Conservation (phyloP, 2,329 filamentous ascomycete species). For the Cladosporium cucumerinum region DNA sequence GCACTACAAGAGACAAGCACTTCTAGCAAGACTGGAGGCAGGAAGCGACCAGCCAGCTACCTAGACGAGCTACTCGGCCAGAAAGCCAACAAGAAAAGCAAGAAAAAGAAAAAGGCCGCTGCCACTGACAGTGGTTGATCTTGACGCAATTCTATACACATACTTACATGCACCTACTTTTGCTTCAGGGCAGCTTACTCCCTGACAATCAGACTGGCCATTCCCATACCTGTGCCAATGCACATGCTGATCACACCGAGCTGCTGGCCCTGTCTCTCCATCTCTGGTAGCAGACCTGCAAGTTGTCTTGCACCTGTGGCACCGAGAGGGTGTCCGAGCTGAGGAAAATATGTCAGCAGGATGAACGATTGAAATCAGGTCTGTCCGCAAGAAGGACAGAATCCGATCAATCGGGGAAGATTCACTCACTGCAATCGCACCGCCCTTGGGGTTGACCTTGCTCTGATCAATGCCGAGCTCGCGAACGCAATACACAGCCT, state of each 20-base stretch:
- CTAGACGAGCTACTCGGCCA: conserved; percentile 53
- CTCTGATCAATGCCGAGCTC: conserved; percentile 65
- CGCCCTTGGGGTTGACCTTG: conserved; percentile 85
- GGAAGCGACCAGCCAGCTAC: conserved; percentile 47
- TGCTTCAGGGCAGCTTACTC: conserved; percentile 34
- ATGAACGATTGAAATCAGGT: not conserved
- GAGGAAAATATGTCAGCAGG: not conserved
- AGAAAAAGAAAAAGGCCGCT: conserved; percentile 28
- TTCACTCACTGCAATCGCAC: conserved; percentile 67
- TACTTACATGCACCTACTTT: not conserved
- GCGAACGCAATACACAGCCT: conserved; percentile 67
- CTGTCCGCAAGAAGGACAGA: not conserved
- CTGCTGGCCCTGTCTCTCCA: conserved; percentile 65
- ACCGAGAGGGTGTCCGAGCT: conserved; percentile 74
- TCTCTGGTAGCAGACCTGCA: conserved; percentile 67
- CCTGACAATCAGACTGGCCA: conserved; percentile 51
- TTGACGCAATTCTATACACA: conserved; percentile 18
- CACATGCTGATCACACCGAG: conserved; percentile 91
- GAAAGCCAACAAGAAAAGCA: conserved; percentile 51
- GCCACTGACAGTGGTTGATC: conserved; percentile 18
- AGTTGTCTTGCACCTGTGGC: conserved; percentile 82
- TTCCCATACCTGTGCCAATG: conserved; percentile 52
- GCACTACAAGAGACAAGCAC: not conserved
- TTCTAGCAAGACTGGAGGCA: conserved; percentile 13
- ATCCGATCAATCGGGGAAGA: conserved; percentile 38